These are phyloP conservation scores for Xerocomus amazonicus DNA, from an alignment of 1,284 basidiomycete genomes.

Conservation along the genomic window DNA sequence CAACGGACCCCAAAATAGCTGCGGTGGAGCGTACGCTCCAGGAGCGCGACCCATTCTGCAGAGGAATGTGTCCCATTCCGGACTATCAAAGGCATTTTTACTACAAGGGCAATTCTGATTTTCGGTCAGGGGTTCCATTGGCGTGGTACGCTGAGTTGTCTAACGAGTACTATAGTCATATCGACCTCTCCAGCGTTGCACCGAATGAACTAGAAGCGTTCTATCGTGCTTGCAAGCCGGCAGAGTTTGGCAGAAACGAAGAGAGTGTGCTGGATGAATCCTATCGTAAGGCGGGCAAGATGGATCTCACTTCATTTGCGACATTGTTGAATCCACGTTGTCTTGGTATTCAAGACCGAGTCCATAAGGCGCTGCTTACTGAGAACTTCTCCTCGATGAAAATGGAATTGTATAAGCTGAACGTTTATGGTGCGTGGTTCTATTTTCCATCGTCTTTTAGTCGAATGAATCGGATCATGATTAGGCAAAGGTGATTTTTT, in stretches of 20 bases:
- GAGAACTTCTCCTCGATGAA: constrained; percentile 36
- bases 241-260: constrained; percentile 9
- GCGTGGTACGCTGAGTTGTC: neutral
- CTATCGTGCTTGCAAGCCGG: constrained; percentile 10
- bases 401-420: constrained; percentile 37
- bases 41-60: constrained; percentile 1
- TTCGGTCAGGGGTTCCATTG: neutral
- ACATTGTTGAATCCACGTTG: constrained; percentile 25
- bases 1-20: too few species aligned
- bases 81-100: constrained; percentile 8
- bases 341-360: constrained; percentile 12
- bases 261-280: constrained; percentile 9
- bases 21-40: neutral
- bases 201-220: neutral
- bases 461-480: too few species aligned
- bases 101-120: neutral
- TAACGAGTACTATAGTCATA: neutral
- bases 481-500: constrained; percentile 21
- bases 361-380: constrained; percentile 29
- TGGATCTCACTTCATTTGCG: constrained; percentile 28
- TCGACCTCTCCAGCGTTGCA: constrained; percentile 2
- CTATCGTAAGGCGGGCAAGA: constrained; percentile 36
- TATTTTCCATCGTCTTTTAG: constrained; percentile 4
- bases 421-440: constrained; percentile 35
- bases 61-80: constrained; percentile 4